These are phyloP conservation scores for Lepidium didymum DNA, from an alignment of 345 rosid species.

Conservation along the genomic window DNA sequence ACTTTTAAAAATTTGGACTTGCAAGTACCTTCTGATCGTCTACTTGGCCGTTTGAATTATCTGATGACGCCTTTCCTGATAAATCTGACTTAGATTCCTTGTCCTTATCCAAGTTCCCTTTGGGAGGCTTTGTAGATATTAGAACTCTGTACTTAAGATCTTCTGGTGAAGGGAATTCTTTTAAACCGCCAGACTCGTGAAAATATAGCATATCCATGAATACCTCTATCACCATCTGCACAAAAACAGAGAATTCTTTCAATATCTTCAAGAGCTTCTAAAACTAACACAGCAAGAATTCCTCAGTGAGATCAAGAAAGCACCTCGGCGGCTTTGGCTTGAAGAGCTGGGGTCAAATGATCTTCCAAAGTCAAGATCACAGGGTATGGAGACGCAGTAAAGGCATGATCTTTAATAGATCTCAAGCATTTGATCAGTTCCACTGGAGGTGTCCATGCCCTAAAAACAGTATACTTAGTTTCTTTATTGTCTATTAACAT, in stretches of 20 bases:
- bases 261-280: conserved; percentile 1
- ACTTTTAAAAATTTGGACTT: not conserved
- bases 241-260: not conserved
- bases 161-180: conserved; percentile 69
- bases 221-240: conserved; percentile 50
- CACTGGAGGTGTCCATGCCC: conserved; percentile 88
- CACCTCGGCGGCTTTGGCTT: conserved; percentile 70
- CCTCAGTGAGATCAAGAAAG: conserved; percentile 13
- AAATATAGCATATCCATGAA: conserved; percentile 49
- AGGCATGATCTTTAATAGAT: conserved; percentile 67
- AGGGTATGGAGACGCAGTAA: conserved; percentile 51
- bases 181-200: conserved; percentile 39
- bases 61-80: conserved; percentile 36
- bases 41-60: conserved; percentile 28
- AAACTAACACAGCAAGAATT: not conserved
- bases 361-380: conserved; percentile 72
- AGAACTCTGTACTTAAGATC: conserved; percentile 48
- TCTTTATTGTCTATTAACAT: too few relatives aligned
- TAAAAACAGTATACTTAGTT: conserved; percentile 25
- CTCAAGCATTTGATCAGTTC: conserved; percentile 69
- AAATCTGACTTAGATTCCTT: conserved; percentile 45
- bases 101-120: conserved; percentile 30
- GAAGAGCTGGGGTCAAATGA: conserved; percentile 69
- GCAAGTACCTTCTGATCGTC: conserved; percentile 31
- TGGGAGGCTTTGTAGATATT: conserved; percentile 67